phyloP scores from a whole-genome alignment of 495 filamentous ascomycete genomes.

The Annulohypoxylon bovei region DNA sequence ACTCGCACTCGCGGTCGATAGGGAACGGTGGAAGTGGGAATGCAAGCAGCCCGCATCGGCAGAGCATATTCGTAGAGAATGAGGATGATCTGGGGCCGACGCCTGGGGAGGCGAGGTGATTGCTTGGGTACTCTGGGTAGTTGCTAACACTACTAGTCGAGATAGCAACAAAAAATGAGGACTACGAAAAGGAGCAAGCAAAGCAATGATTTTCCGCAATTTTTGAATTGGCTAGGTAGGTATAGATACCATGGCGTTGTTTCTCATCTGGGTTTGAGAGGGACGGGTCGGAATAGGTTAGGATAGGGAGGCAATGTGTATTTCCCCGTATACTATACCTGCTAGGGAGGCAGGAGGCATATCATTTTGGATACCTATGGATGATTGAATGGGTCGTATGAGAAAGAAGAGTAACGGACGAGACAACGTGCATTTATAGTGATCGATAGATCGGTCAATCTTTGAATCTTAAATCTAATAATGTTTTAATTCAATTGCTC shows the following conservation, averaged over 20 bases:
- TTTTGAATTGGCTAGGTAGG: not conserved
- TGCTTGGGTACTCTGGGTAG: no score
- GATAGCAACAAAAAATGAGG: not conserved
- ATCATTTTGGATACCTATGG: slow-evolving; percentile 4
- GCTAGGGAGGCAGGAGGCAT: not conserved
- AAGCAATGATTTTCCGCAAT: not conserved
- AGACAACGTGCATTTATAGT: slow-evolving; percentile 15
- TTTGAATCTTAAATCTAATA: slow-evolving; percentile 26
- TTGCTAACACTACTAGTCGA: no score
- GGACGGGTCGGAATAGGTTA: not conserved
- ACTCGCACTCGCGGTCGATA: not conserved
- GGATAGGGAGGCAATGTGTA: not conserved
- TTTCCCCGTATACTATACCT: not conserved
- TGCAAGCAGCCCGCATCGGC: slow-evolving; percentile 40
- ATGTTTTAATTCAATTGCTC: slow-evolving; percentile 13
- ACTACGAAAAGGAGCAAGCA: not conserved
- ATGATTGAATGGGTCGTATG: not conserved
- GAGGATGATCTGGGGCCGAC: slow-evolving; percentile 44
- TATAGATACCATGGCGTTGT: slow-evolving; percentile 27
- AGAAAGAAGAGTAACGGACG: slow-evolving; percentile 5
- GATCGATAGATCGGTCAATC: slow-evolving; percentile 33
- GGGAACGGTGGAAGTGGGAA: not conserved
- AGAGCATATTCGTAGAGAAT: slow-evolving; percentile 53
- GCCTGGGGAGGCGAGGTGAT: not conserved
- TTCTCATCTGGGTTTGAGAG: not conserved